Evolutionary conservation across 768 basidiomycete genomes (phyloP), one percentile per base, ranked within the genome.

Genomic region (Strobilomyces confusus): DNA sequence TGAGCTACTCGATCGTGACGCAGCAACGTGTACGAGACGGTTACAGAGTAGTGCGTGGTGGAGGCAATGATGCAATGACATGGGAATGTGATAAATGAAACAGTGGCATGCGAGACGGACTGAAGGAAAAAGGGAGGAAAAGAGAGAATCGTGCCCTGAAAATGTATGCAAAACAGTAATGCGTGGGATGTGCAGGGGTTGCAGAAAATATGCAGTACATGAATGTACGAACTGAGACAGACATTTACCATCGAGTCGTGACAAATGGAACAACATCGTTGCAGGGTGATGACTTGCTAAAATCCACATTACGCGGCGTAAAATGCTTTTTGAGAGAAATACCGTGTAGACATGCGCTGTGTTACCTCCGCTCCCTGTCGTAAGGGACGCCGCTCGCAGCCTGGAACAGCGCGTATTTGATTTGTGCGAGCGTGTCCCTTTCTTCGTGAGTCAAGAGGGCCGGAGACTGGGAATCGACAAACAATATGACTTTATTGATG

Each of bases 391-490:
- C 68, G 19, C 71, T 71, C 32, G 59, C 75, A 34, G 74, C 72
- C 57, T 81, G 78, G 62, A 83, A 82, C 52, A 85, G 71, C 19
- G 75, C 76, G 48, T 67, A 72, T 66, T 82, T 83, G 60, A 84
- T 72, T 44, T 75, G 71, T 19, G 66, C 57, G 40, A 85, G 77
- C 25, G 63, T 64, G 46, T 65, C 65, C 42, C 74, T 75, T 59
- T 78, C 77, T 47, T 62, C 68, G 9, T 51, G 46, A 36, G 63
- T 65, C 56, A 75, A 53, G 8, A 73, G 56, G 20, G 60, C 42
- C 9, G 65, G 65, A 37, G 63, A 58, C 44, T 71, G 72, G 30
- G 72, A 67, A 63, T 84, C 79, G 56, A 84, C 64, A 55, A 77
- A 86, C 13, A 69, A 41, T 56, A 85, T 73, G 52, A 86, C 71